Base-by-base conservation (phyloP, 2,329 filamentous ascomycete genomes). In the Ceratocystis cacaofunesta region DNA sequence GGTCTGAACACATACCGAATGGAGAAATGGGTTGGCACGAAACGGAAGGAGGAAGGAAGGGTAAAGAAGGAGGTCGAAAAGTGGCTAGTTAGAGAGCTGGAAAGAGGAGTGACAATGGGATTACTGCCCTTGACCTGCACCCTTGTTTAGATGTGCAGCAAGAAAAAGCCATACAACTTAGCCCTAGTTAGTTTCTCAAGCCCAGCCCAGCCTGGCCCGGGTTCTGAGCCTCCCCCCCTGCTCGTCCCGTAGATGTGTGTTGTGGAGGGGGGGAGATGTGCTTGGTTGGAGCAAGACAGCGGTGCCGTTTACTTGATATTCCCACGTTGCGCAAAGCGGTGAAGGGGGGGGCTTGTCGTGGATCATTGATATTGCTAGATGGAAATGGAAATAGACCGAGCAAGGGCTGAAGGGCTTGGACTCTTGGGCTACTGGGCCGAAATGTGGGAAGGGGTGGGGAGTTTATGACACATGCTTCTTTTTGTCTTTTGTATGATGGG, bases 311-410 rank as follows among this genome's bases (percentile, higher is more conserved):
- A 6, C 28, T 41, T 58, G 55, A 32, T 58, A 30, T 58, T 32
- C 32, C 55, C 55, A 58, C 55, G 55, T 58, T 58, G 55, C 30
- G 28, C 55, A 58, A 36, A 58, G 55, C 55, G 55, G 55, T 58
- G 55, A 58, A 30, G 52, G 48, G 48, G 50, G 50, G 22, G 4
- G 19, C 28, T 58, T 36, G 28, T 6, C 28, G 36, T 36, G 55
- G 7, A 41, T 41, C 30, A 6, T 36, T 30, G 55, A 10, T 58
- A 28, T 52, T 52, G 8, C 10, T 52, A 28, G 48, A 52, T 28
- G 48, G 8, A 52, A 28, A 52, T 22, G 25, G 48, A 17, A 5
- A 28, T 10, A 52, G 48, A 22, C 8, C 5, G 48, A 52, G 4
- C 48, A 52, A 22, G 48, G 48, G 22, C 48, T 19, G 22, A 52